phyloP scores from a whole-genome alignment of 2,329 filamentous ascomycete species.

The Hawksworthiomyces lignivorus region DNA sequence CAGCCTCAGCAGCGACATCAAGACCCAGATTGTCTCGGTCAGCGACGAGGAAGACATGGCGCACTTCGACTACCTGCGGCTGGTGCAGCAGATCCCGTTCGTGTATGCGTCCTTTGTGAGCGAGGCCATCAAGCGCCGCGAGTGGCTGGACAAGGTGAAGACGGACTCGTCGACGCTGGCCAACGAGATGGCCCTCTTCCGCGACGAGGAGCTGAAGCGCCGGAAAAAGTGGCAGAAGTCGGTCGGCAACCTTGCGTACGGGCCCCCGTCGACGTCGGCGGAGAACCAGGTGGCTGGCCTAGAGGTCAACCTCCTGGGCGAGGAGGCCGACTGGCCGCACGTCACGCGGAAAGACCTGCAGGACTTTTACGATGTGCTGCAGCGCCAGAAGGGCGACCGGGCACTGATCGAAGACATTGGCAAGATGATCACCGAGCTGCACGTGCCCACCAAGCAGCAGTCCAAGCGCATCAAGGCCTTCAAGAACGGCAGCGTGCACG shows the following conservation, averaged over 20 bases:
- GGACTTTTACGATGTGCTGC: constrained; percentile 61
- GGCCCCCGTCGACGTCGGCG: constrained; percentile 47
- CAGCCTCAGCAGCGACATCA: constrained; percentile 62
- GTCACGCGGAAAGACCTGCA: constrained; percentile 70
- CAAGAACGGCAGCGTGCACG: constrained; percentile 92
- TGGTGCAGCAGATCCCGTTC: constrained; percentile 75
- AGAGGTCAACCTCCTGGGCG: constrained; percentile 76
- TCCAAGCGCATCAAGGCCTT: constrained; percentile 84
- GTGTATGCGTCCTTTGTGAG: constrained; percentile 85
- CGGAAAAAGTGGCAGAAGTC: constrained; percentile 85
- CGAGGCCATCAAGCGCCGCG: constrained; percentile 76
- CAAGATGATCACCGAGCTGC: constrained; percentile 71
- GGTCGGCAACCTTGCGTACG: constrained; percentile 63
- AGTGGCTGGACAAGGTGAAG: constrained; percentile 89
- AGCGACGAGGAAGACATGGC: constrained; percentile 69
- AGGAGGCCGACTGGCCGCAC: constrained; percentile 73
- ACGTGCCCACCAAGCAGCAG: constrained; percentile 77
- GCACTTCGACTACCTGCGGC: constrained; percentile 71
- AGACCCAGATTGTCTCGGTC: constrained; percentile 62
- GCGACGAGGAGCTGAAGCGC: constrained; percentile 85
- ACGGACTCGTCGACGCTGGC: constrained; percentile 78
- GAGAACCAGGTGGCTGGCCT: constrained; percentile 67
- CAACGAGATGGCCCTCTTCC: constrained; percentile 86
- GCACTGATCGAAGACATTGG: constrained; percentile 62
- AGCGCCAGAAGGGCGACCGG: constrained; percentile 56